A percentile compares a stretch with the other conserved stretches of the same genome.
These are phyloP conservation scores for Entonaema liquescens DNA, from an alignment of 495 filamentous ascomycete species.

Conservation along the genomic window DNA sequence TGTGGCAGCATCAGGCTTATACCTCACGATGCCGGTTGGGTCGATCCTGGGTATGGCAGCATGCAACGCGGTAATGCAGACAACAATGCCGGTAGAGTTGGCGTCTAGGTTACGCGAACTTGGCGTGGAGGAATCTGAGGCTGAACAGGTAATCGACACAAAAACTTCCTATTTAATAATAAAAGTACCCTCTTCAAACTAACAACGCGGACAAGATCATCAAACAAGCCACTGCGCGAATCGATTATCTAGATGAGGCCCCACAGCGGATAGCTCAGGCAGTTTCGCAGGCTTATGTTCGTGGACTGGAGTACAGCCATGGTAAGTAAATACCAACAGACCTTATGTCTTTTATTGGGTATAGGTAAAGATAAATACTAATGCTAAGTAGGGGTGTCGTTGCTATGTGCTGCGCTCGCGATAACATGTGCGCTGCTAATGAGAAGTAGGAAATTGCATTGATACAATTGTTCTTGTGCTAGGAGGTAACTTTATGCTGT, in stretches of 20 bases:
- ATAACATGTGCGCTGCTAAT: conserved; percentile 14
- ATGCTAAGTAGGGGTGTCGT: conserved; percentile 17
- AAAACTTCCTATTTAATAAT: not conserved
- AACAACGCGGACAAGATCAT: conserved; percentile 44
- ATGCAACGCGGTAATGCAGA: conserved; percentile 56
- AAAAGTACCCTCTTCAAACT: not conserved
- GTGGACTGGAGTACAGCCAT: conserved; percentile 51
- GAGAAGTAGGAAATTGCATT: conserved; percentile 17
- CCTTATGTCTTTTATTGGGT: not conserved
- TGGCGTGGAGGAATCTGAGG: conserved; percentile 34
- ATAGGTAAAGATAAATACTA: not conserved
- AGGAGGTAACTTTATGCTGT: no score
- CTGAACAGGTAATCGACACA: conserved; percentile 37
- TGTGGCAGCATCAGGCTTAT: conserved; percentile 64
- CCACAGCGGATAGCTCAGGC: conserved; percentile 46
- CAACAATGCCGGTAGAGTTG: conserved; percentile 40
- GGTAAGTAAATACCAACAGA: conserved; percentile 4
- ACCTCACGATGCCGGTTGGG: conserved; percentile 60
- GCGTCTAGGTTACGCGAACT: conserved; percentile 35
- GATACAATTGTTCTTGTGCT: no score
- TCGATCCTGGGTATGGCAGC: conserved; percentile 62
- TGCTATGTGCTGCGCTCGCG: conserved; percentile 26
- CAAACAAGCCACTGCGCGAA: conserved; percentile 51
- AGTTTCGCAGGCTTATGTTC: conserved; percentile 48
- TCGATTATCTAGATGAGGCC: conserved; percentile 60